Conservation (phyloP, 768 basidiomycete species). For the Tricholoma flavovirens region DNA sequence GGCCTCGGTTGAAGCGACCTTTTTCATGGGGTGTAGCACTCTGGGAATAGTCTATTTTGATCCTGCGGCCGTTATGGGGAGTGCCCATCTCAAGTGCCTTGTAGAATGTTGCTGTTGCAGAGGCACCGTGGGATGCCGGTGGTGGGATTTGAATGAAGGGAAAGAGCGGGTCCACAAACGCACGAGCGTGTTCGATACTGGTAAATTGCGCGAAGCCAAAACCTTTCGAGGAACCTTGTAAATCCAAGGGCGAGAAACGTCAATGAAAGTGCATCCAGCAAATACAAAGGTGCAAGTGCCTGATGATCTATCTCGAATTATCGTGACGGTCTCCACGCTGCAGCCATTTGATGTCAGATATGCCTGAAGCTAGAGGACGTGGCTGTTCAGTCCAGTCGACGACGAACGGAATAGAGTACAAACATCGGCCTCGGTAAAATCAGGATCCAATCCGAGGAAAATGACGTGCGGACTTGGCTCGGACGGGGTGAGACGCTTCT, state of each 20-base stretch:
- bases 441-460: conserved; percentile 88
- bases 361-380: conserved; percentile 63
- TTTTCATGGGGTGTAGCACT: conserved; percentile 70
- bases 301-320: conserved; percentile 94
- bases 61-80: conserved; percentile 74
- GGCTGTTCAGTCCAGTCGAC: conserved; percentile 28
- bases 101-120: conserved; percentile 65
- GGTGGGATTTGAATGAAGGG: conserved; percentile 93
- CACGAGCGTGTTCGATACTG: conserved; percentile 77
- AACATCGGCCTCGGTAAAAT: conserved; percentile 92
- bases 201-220: conserved; percentile 97
- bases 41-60: conserved; percentile 95
- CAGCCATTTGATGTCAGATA: conserved; percentile 69
- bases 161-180: conserved; percentile 86
- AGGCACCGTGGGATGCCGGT: conserved; percentile 80
- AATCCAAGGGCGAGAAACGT: conserved; percentile 65
- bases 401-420: conserved; percentile 37
- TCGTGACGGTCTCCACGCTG: conserved; percentile 82
- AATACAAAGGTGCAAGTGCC: conserved; percentile 87
- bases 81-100: conserved; percentile 67
- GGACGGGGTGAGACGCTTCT: conserved; percentile 78
- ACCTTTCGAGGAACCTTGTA: conserved; percentile 87
- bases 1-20: conserved; percentile 52
- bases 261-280: conserved; percentile 62
- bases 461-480: conserved; percentile 92